These are phyloP conservation scores for Melampsora larici-populina DNA, from an alignment of 1,284 basidiomycete species.

Conservation along the genomic window DNA sequence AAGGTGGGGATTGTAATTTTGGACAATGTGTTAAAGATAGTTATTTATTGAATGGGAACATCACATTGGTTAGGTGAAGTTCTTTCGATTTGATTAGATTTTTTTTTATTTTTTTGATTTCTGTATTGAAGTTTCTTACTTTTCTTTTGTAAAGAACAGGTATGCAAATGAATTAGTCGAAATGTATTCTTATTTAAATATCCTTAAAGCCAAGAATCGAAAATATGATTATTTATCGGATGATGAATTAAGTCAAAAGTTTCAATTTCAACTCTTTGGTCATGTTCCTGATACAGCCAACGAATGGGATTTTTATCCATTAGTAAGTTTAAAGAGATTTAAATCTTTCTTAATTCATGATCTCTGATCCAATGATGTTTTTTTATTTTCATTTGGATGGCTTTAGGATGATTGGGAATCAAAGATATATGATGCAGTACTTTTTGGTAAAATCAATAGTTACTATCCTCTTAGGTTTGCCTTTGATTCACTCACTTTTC, in stretches of 20 bases:
- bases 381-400: too few species aligned
- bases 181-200: neutral
- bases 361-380: too few species aligned
- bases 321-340: neutral
- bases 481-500: too few species aligned
- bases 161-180: constrained; percentile 1
- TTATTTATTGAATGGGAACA: neutral
- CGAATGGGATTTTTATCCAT: constrained; percentile 8
- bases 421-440: neutral
- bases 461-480: neutral
- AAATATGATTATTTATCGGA: neutral
- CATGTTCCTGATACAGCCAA: constrained; percentile 2
- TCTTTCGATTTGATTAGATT: neutral
- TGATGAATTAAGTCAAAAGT: neutral
- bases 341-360: too few species aligned
- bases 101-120: neutral
- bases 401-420: neutral
- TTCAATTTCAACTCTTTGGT: neutral
- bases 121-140: too few species aligned
- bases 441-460: neutral
- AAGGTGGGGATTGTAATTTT: neutral
- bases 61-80: neutral
- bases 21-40: constrained; percentile 3
- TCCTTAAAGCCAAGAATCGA: neutral
- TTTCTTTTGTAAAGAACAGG: too few species aligned